Conservation (phyloP, 2,329 filamentous ascomycete genomes). For the Nemania serpens region DNA sequence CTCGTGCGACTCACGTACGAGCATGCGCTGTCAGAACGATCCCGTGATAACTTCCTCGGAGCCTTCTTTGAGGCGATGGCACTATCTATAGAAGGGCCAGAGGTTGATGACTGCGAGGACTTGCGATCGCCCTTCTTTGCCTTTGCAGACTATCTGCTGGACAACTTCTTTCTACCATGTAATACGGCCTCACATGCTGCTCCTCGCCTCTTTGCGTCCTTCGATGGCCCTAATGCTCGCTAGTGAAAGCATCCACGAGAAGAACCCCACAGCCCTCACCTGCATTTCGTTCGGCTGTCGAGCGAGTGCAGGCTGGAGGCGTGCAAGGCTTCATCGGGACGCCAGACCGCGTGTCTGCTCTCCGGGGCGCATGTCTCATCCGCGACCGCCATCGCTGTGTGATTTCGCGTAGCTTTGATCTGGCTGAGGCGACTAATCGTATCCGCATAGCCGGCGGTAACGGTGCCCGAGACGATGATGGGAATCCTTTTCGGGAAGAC, state of each 20-base stretch:
- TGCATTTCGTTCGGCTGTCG: conserved; percentile 32
- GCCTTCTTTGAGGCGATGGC: conserved; percentile 35
- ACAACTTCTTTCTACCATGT: conserved; percentile 39
- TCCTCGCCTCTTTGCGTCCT: not conserved
- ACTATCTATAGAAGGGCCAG: conserved; percentile 9
- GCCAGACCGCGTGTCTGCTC: conserved; percentile 33
- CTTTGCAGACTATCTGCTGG: conserved; percentile 38
- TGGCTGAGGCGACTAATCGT: conserved; percentile 24
- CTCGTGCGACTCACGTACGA: conserved; percentile 37
- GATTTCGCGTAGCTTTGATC: conserved; percentile 34
- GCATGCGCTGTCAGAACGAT: conserved; percentile 33
- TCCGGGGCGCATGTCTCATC: conserved; percentile 37
- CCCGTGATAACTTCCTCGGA: conserved; percentile 34
- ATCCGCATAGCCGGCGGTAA: conserved; percentile 13
- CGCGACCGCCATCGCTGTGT: conserved; percentile 40
- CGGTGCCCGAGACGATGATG: conserved; percentile 35
- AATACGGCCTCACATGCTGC: conserved; percentile 7
- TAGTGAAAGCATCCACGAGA: conserved; percentile 37
- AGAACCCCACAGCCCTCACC: conserved; percentile 38
- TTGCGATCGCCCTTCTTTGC: conserved; percentile 26
- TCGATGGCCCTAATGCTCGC: not conserved
- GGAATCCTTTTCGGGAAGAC: conserved; percentile 22
- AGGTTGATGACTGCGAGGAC: conserved; percentile 16
- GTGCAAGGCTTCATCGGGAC: conserved; percentile 31
- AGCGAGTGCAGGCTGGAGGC: conserved; percentile 27